Evolutionary conservation across 1,139 yeast genomes (phyloP).

Genomic region (Saccharomyces hybrid): DNA sequence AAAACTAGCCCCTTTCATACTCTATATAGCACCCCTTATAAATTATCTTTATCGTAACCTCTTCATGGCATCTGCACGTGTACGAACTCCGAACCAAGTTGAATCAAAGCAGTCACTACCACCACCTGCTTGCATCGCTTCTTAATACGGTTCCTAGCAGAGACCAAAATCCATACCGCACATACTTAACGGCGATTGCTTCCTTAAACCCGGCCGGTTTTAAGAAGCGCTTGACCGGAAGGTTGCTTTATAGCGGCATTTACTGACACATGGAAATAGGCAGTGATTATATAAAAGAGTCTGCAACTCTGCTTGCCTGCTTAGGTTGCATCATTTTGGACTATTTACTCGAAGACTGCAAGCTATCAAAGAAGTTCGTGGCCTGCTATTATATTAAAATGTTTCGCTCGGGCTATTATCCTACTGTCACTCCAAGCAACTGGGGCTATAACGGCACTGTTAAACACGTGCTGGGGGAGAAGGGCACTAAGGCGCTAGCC

Average conservation of each 20-base stretch:
- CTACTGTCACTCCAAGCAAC: slow-evolving; percentile 20
- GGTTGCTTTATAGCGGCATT: background rate
- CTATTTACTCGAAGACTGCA: background rate
- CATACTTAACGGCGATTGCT: background rate
- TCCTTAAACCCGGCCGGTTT: background rate
- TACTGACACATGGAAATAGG: background rate
- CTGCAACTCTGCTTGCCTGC: background rate
- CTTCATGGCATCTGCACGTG: background rate
- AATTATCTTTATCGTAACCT: background rate
- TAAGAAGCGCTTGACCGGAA: background rate
- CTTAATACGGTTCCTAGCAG: background rate
- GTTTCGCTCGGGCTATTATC: slow-evolving; percentile 5
- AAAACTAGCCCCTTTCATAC: background rate
- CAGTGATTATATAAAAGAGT: background rate
- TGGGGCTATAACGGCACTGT: slow-evolving; percentile 38
- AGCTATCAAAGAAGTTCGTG: too few relatives aligned
- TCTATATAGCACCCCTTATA: background rate
- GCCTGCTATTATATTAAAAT: too few relatives aligned
- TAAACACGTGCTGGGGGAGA: slow-evolving; percentile 24
- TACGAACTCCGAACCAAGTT: background rate
- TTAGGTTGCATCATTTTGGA: background rate
- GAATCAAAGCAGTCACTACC: background rate
- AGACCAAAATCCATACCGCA: background rate
- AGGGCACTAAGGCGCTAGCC: slow-evolving; percentile 35
- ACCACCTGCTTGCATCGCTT: background rate